Base-by-base conservation (phyloP, 2,329 filamentous ascomycete species). In the Paecilomyces dactylethromorphus region DNA sequence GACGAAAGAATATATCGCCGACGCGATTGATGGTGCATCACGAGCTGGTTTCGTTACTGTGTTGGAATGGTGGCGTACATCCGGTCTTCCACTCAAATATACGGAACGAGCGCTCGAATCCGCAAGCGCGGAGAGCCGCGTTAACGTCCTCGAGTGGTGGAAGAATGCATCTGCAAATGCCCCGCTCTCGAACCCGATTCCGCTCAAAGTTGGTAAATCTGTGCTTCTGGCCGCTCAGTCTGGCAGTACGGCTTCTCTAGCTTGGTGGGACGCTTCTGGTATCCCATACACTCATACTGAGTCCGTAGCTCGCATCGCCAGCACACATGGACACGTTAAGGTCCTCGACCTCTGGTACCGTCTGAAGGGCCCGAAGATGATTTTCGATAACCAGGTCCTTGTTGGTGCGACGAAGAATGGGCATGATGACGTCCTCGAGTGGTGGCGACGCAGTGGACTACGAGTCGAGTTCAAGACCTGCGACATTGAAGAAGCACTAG, bases 111-210 rank as follows among this genome's bases (percentile, higher is more conserved):
- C 93, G 0, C 83, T 97, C 18, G 93, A 97, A 74, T 89, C 92
- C 68, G 92, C 93, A 31, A 93, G 89, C 59, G 87, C 87, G 3
- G 88, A 91, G 68, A 92, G 92, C 7, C 89, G 94, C 64, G 81
- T 96, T n/a, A 79, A 86, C 6, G 91, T 97, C 0, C 82, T 97
- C 1, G 88, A 95, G 66, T 97, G 93, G 93, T 97, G 93, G 93
- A 90, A 90, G 65, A 83, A 88, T 60, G 86, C 87, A 0, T 84
- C 83, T 12, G 76, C 80, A 13, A 81, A 83, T 56, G 82, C 87
- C 67, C 81, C 87, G 51, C 75, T 75, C 1, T 76, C 77, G 57
- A 71, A 76, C 4, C 71, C 76, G 10, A 70, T 88, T 4, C 80
- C 81, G 1, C 81, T 95, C 13, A 91, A 92, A 65, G 89, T 92